Conservation (phyloP, 768 basidiomycete species). For the Kondoa malvinella region DNA sequence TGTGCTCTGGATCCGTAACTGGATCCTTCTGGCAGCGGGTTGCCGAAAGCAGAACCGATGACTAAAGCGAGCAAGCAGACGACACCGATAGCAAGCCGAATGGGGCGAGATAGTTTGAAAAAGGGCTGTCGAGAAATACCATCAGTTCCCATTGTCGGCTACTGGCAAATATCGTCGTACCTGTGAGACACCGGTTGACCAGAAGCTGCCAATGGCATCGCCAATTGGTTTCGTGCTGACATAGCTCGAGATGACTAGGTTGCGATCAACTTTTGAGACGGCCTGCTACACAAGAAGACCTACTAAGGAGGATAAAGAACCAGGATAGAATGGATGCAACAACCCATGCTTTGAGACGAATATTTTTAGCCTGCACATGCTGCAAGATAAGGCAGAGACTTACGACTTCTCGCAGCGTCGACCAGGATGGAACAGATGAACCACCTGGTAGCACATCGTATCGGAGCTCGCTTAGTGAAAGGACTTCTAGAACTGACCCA, state of each 20-base stretch:
- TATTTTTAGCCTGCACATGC: no score
- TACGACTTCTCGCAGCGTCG: neutral
- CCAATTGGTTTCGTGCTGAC: no score
- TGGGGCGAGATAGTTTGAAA: slow-evolving; percentile 34
- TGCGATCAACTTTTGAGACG: slow-evolving; percentile 50
- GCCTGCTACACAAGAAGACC: slow-evolving; percentile 8
- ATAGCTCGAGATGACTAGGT: slow-evolving; percentile 54
- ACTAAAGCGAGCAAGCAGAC: slow-evolving; percentile 55
- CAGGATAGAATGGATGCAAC: slow-evolving; percentile 12
- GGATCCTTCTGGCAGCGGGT: slow-evolving; percentile 7
- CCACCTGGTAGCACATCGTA: no score
- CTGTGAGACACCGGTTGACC: no score
- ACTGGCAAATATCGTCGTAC: no score
- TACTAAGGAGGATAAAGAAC: slow-evolving; percentile 16
- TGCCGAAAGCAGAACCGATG: slow-evolving; percentile 71
- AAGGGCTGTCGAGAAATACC: neutral
- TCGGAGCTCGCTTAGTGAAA: no score
- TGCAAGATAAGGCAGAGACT: no score
- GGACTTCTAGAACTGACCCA: no score
- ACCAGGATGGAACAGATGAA: neutral
- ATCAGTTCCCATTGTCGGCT: no score
- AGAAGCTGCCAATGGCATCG: no score
- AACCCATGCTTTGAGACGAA: slow-evolving; percentile 1
- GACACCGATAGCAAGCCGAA: slow-evolving; percentile 55
- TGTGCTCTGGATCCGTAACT: slow-evolving; percentile 34